Conservation (phyloP, 164 flowering plant species). For the Tetracentron sinense region DNA sequence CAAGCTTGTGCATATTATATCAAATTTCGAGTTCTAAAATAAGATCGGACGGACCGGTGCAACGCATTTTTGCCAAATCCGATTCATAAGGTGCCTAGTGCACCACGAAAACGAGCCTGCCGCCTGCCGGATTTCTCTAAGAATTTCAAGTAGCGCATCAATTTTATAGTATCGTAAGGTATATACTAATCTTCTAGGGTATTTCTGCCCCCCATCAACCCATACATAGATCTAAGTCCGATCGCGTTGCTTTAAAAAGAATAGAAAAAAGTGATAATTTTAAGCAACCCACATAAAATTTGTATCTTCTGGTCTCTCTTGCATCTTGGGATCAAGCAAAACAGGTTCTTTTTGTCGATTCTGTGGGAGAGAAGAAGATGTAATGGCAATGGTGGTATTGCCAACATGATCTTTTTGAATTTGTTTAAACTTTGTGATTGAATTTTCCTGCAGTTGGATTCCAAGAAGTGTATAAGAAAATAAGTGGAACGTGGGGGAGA, state of each 20-base stretch:
- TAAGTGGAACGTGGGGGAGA: neutral
- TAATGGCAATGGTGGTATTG: neutral
- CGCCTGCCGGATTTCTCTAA: no score
- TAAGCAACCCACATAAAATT: constrained; percentile 12
- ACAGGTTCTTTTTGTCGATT: constrained; percentile 19
- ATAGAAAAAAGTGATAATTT: constrained; percentile 11
- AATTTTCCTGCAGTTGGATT: neutral
- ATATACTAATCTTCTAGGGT: neutral
- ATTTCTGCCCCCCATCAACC: constrained; percentile 13
- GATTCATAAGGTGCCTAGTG: no score
- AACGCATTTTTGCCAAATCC: neutral
- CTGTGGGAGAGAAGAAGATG: constrained; percentile 5
- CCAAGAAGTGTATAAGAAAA: neutral
- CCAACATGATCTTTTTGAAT: neutral
- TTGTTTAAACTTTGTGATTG: neutral
- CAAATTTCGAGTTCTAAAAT: neutral
- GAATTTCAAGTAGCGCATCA: no score
- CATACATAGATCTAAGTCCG: constrained; percentile 33
- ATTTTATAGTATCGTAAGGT: no score
- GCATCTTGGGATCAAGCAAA: constrained; percentile 3
- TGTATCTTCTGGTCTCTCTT: constrained; percentile 23
- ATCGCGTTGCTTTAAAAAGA: constrained; percentile 28
- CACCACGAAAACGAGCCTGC: no score
- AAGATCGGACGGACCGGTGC: neutral
- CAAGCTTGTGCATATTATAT: constrained; percentile 9